These are phyloP conservation scores for Physcomitrellopsis africana DNA, from an alignment of 225 moss, liverwort and hornwort species.

Conservation along the genomic window DNA sequence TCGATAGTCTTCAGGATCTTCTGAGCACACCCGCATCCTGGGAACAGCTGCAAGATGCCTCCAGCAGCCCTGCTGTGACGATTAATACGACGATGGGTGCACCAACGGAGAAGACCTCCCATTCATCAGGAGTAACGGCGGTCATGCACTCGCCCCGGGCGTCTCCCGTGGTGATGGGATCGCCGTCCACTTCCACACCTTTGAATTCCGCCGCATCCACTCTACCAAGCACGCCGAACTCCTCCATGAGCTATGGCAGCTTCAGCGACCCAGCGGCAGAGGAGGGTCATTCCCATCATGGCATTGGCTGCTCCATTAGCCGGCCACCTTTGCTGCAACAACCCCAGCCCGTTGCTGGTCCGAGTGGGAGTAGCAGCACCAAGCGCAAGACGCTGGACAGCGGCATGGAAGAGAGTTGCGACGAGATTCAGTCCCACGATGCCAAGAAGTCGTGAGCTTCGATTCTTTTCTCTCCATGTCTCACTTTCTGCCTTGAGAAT, in stretches of 20 bases:
- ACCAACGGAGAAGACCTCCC: conserved; percentile 10
- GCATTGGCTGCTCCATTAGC: conserved; percentile 25
- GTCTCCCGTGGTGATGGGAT: conserved; percentile 31
- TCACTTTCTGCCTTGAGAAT: neutral
- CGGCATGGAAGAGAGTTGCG: conserved; percentile 48
- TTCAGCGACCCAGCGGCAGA: conserved; percentile 44
- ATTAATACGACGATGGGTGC: neutral
- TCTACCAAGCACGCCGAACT: conserved; percentile 59
- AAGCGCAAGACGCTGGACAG: conserved; percentile 53
- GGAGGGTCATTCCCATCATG: conserved; percentile 40
- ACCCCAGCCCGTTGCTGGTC: conserved; percentile 40
- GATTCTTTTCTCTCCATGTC: neutral
- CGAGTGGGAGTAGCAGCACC: conserved; percentile 45
- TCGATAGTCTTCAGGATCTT: conserved; percentile 45
- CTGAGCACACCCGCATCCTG: conserved; percentile 31
- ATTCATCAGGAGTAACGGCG: conserved; percentile 5
- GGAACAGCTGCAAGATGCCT: conserved; percentile 16
- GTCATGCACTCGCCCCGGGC: conserved; percentile 26
- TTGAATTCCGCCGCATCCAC: conserved; percentile 55
- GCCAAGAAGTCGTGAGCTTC: conserved; percentile 56
- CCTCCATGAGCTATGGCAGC: conserved; percentile 60
- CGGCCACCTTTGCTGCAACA: conserved; percentile 31
- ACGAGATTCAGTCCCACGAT: conserved; percentile 64
- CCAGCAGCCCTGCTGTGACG: neutral
- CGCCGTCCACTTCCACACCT: conserved; percentile 49